Evolutionary conservation across 148 eudicot genomes (phyloP), one percentile per base, ranked within the genome.

Genomic region (Vaccinium myrtillus): DNA sequence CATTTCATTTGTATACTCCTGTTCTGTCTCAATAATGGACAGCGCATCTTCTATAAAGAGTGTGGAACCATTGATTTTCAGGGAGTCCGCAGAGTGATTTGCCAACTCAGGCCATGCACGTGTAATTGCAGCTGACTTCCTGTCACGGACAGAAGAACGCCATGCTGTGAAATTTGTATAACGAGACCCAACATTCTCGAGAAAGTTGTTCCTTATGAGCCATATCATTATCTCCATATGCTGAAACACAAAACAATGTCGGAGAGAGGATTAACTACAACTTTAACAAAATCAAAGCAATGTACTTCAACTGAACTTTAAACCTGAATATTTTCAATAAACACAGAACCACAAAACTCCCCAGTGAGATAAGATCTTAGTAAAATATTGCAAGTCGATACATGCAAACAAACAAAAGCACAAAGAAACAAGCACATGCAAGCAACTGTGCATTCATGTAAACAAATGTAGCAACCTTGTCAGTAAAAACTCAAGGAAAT

Each of bases 21-120:
- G 90, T 85, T 94, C 96, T 81, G 69, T 84, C 67, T 95, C 98
- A 84, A 97, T 92, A 90, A 95, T 97, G 86, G 89, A 85, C 67
- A 97, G 90, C 78, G 99, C 99, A 86, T 97, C 98, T 89, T 97
- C 98, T 87, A 97, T 88, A 87, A 97, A 97, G 55, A 97, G 96
- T 65, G 93, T 92, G 32, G 93, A 83, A 74, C 49, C 81, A 85
- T 85, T 87, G 81, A 53, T 86, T 61, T 81, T 80, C 53, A 81
- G 50, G 85, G 87, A 84, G 71, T 89, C 96, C 23, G 75, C 77
- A 74, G 91, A 85, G 27, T 67, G 79, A 82, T 88, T 91, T 86
- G 80, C 85, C 79, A 89, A 76, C 86, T 93, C 93, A 79, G 98
- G 99, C 98, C 98, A 97, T 56, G 98, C 91, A 85, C 98, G 93